These are phyloP conservation scores for Paramecium primaurelia DNA, from an alignment of 73 alveolate species.

Conservation along the genomic window DNA sequence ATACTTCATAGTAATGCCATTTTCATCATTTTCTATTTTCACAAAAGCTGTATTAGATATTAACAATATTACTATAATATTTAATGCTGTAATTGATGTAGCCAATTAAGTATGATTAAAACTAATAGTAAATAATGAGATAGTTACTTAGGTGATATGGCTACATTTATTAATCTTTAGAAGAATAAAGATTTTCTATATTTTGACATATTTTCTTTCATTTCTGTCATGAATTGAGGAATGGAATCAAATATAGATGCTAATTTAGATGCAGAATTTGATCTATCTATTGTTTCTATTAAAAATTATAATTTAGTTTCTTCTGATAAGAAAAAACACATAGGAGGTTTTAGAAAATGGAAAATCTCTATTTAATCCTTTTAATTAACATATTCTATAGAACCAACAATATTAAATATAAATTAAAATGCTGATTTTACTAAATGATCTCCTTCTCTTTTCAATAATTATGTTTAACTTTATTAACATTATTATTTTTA, in stretches of 20 bases:
- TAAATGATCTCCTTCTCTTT: not conserved
- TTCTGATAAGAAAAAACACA: constrained; percentile 13
- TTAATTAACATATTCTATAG: constrained; percentile 6
- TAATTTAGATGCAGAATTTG: constrained; percentile 26
- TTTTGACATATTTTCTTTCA: constrained; percentile 29
- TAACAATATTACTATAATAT: not conserved
- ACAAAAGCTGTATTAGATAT: not conserved
- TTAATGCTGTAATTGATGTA: not conserved
- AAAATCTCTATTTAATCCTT: not conserved
- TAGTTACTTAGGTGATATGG: not conserved
- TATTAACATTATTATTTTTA: not conserved
- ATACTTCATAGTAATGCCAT: not conserved
- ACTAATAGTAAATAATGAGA: not conserved
- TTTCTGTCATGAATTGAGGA: constrained; percentile 35
- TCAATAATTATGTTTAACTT: not conserved
- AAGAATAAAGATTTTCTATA: not conserved
- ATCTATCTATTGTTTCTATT: constrained; percentile 23
- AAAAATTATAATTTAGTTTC: not conserved
- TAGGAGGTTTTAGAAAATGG: constrained; percentile 33
- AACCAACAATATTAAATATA: constrained; percentile 7
- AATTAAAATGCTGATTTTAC: constrained; percentile 20
- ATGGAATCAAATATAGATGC: not conserved
- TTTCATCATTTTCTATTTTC: not conserved
- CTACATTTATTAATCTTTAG: not conserved
- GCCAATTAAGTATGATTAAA: constrained; percentile 6